Evolutionary conservation across 129 eudicot species (phyloP).

Genomic region (Ambrosia artemisiifolia): DNA sequence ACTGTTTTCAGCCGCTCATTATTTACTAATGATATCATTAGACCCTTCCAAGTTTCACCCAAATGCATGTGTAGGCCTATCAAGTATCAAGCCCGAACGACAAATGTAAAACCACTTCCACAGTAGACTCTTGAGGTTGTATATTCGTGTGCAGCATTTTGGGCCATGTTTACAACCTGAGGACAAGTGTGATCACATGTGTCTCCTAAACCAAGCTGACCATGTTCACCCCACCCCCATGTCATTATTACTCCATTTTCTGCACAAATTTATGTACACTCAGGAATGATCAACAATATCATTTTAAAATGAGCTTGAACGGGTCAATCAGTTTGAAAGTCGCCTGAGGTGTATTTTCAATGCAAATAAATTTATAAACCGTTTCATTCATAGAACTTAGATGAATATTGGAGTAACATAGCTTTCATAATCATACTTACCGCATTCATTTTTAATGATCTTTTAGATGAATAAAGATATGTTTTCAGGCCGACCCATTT

Average conservation of each 20-base stretch:
- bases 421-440: background rate
- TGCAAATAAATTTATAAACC: background rate
- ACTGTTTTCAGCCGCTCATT: background rate
- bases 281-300: background rate
- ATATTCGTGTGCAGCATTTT: background rate
- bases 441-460: background rate
- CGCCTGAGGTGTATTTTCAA: background rate
- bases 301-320: background rate
- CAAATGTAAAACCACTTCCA: conserved; percentile 86
- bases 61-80: background rate
- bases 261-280: conserved; percentile 18
- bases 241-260: conserved; percentile 67
- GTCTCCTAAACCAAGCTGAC: conserved; percentile 91
- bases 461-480: background rate
- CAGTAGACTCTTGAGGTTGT: conserved; percentile 43
- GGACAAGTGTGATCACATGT: conserved; percentile 57
- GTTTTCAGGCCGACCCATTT: background rate
- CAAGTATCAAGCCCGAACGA: conserved; percentile 34
- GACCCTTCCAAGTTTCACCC: background rate
- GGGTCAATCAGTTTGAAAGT: background rate
- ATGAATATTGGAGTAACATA: background rate
- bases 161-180: conserved; percentile 45
- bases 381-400: background rate
- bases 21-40: background rate
- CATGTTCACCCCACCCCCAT: conserved; percentile 99